phyloP scores from a whole-genome alignment of 257 asterid species.

The Lycium ferocissimum region DNA sequence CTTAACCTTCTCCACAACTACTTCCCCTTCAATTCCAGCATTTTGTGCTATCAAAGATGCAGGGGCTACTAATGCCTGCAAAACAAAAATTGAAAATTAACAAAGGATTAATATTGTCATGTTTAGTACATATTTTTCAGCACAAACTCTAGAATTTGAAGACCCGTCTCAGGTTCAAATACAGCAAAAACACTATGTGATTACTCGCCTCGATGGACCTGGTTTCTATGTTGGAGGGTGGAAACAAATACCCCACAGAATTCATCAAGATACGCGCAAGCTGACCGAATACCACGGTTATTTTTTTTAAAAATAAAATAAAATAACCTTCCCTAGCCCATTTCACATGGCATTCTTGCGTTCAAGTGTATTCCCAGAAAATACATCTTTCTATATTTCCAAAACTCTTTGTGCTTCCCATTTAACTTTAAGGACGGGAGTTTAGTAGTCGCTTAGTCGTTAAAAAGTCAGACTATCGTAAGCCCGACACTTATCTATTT shows the following conservation, averaged over 20 bases:
- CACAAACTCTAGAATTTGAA: neutral
- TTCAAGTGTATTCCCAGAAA: neutral
- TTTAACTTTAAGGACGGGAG: neutral
- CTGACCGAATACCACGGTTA: too few relatives aligned
- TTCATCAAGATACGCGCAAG: too few relatives aligned
- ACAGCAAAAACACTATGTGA: neutral
- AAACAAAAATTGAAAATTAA: neutral
- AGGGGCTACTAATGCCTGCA: constrained; percentile 84
- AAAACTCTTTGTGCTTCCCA: neutral
- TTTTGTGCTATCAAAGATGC: constrained; percentile 88
- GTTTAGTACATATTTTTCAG: neutral
- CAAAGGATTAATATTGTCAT: neutral
- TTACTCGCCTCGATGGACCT: too few relatives aligned
- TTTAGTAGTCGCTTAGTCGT: too few relatives aligned
- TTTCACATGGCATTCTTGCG: neutral
- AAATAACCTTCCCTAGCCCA: neutral
- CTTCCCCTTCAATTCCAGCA: constrained; percentile 99
- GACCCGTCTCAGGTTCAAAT: neutral
- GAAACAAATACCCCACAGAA: too few relatives aligned
- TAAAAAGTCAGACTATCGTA: too few relatives aligned
- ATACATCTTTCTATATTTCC: neutral
- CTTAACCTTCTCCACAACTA: constrained; percentile 87
- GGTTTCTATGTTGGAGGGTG: too few relatives aligned
- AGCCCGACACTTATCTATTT: too few relatives aligned
- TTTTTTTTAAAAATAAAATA: too few relatives aligned